These are phyloP conservation scores for Botryotinia convoluta DNA, from an alignment of 2,329 filamentous ascomycete species.

Conservation along the genomic window DNA sequence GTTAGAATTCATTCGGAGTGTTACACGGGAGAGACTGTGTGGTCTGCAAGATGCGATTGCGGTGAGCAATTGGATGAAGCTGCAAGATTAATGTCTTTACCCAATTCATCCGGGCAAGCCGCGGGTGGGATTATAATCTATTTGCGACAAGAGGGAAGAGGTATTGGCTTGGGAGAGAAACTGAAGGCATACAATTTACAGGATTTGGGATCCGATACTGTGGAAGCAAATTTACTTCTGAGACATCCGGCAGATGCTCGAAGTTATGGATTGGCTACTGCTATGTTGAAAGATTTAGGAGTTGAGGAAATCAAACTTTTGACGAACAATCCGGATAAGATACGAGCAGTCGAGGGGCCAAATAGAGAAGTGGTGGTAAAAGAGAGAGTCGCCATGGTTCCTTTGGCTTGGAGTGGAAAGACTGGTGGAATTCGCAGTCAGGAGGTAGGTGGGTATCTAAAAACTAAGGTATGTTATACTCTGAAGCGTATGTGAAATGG, in stretches of 20 bases:
- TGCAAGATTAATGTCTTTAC: slow-evolving; percentile 83
- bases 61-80: slow-evolving; percentile 97
- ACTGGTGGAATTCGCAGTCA: slow-evolving; percentile 78
- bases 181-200: slow-evolving; percentile 98
- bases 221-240: slow-evolving; percentile 88
- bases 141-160: slow-evolving; percentile 89
- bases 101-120: slow-evolving; percentile 45
- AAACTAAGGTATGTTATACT: slow-evolving; percentile 72
- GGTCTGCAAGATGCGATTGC: slow-evolving; percentile 96
- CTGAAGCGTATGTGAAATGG: background rate
- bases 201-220: slow-evolving; percentile 94
- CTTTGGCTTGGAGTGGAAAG: slow-evolving; percentile 80
- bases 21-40: slow-evolving; percentile 97
- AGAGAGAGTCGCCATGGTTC: slow-evolving; percentile 93
- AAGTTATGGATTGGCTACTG: slow-evolving; percentile 94
- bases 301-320: slow-evolving; percentile 75
- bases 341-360: slow-evolving; percentile 88
- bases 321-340: slow-evolving; percentile 98
- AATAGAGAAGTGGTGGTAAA: slow-evolving; percentile 82
- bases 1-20: slow-evolving; percentile 97
- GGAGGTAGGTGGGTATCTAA: slow-evolving; percentile 91
- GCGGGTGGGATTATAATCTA: slow-evolving; percentile 89
- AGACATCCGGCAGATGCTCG: slow-evolving; percentile 91
- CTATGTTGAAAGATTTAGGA: slow-evolving; percentile 85
- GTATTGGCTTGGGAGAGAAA: slow-evolving; percentile 92